phyloP scores from a whole-genome alignment of 2,329 filamentous ascomycete species.

The Trichoderma gracile region DNA sequence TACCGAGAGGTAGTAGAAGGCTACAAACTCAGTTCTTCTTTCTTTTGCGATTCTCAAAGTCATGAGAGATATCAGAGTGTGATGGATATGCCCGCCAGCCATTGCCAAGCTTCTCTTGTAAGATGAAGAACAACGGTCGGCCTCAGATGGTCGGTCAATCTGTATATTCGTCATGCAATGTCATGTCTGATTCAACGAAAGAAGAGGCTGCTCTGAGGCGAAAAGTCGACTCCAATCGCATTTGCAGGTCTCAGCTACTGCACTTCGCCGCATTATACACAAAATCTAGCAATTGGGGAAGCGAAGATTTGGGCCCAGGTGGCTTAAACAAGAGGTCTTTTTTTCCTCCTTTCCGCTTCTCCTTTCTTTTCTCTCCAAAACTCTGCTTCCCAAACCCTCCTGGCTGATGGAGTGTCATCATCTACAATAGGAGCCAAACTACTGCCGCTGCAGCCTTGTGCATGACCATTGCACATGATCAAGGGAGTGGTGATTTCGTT shows the following conservation, averaged over 20 bases:
- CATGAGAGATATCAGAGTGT: slow-evolving; percentile 14
- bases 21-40: not conserved
- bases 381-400: not conserved
- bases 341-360: not conserved
- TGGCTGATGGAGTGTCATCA: not conserved
- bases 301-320: not conserved
- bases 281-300: not conserved
- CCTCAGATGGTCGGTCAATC: slow-evolving; percentile 4
- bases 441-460: slow-evolving; percentile 3
- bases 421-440: slow-evolving; percentile 7
- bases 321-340: not conserved
- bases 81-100: slow-evolving; percentile 24
- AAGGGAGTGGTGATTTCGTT: slow-evolving; percentile 23
- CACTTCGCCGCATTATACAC: not conserved
- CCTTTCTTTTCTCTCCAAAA: not conserved
- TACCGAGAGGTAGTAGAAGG: slow-evolving; percentile 36
- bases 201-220: not conserved
- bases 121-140: slow-evolving; percentile 13
- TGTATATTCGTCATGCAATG: slow-evolving; percentile 15
- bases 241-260: slow-evolving; percentile 5
- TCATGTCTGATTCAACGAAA: not conserved
- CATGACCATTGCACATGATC: not conserved
- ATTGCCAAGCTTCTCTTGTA: slow-evolving; percentile 19
- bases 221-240: too few species aligned
- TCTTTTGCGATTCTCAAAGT: slow-evolving; percentile 1